Percentiles rank a stretch among this genome's conserved stretches.
phyloP scores from a whole-genome alignment of 805 yeast genomes.

The Suhomyces faveliae region DNA sequence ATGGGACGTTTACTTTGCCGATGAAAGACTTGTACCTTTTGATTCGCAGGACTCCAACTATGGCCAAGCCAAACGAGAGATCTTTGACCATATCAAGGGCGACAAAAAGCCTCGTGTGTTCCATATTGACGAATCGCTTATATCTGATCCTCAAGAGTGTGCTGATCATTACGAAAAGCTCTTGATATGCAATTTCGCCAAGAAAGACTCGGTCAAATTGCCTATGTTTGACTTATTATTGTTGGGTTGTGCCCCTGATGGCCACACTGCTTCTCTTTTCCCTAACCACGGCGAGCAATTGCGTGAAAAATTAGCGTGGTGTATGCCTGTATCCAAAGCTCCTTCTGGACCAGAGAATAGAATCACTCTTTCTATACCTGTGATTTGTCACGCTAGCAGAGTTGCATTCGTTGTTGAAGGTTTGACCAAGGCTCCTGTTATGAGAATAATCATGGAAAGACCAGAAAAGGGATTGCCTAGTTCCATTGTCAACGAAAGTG shows the following conservation, averaged over 20 bases:
- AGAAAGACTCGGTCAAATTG: slow-evolving; percentile 90
- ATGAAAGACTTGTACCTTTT: slow-evolving; percentile 91
- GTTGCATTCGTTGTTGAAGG: slow-evolving; percentile 97
- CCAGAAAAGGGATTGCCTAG: slow-evolving; percentile 97
- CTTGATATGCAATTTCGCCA: slow-evolving; percentile 86
- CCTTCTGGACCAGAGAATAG: slow-evolving; percentile 86
- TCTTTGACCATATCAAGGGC: slow-evolving; percentile 66
- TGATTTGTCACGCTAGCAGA: slow-evolving; percentile 87
- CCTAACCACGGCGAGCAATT: slow-evolving; percentile 83
- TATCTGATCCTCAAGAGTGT: slow-evolving; percentile 83
- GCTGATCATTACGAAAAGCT: slow-evolving; percentile 91
- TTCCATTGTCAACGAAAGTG: slow-evolving; percentile 88
- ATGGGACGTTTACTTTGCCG: slow-evolving; percentile 97
- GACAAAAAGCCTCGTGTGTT: slow-evolving; percentile 65
- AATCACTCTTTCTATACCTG: slow-evolving; percentile 90
- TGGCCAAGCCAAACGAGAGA: slow-evolving; percentile 81
- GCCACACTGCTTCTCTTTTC: slow-evolving; percentile 94
- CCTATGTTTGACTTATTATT: slow-evolving; percentile 91
- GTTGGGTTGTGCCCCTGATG: slow-evolving; percentile 98
- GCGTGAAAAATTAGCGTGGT: slow-evolving; percentile 92
- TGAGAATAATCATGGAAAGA: slow-evolving; percentile 89
- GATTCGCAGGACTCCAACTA: slow-evolving; percentile 80
- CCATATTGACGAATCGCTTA: slow-evolving; percentile 76
- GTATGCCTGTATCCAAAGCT: slow-evolving; percentile 86
- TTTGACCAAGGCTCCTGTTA: slow-evolving; percentile 87